phyloP scores from a whole-genome alignment of 2,329 filamentous ascomycete genomes.

The Neonectria faginata region DNA sequence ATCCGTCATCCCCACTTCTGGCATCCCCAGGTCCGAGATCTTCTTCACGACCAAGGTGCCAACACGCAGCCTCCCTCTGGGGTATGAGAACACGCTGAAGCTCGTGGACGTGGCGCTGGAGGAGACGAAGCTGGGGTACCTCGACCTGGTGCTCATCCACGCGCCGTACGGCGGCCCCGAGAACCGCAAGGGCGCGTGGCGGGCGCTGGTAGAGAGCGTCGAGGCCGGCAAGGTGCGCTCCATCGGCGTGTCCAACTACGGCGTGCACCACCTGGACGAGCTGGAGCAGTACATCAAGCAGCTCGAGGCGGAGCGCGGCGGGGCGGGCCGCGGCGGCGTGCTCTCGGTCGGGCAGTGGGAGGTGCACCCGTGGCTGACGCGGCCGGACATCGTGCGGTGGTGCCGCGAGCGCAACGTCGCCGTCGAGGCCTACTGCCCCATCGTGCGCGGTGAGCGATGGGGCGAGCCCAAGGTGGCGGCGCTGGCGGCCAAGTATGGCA shows the following conservation, averaged over 20 bases:
- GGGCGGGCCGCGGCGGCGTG: constrained; percentile 74
- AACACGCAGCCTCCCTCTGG: constrained; percentile 51
- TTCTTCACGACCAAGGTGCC: constrained; percentile 70
- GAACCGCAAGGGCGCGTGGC: constrained; percentile 70
- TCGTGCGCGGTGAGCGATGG: constrained; percentile 76
- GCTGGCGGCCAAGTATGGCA: constrained; percentile 78
- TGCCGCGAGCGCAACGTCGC: constrained; percentile 72
- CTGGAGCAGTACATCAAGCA: constrained; percentile 69
- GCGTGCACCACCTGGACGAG: constrained; percentile 71
- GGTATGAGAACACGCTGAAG: constrained; percentile 73
- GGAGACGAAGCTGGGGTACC: constrained; percentile 72
- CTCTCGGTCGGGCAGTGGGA: constrained; percentile 90
- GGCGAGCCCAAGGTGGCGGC: constrained; percentile 73
- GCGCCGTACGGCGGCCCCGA: constrained; percentile 68
- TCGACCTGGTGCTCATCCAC: constrained; percentile 75
- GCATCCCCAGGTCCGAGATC: constrained; percentile 59
- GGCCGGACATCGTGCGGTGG: constrained; percentile 85
- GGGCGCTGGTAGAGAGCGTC: constrained; percentile 71
- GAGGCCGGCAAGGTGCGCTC: constrained; percentile 71
- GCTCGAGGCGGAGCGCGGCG: constrained; percentile 70
- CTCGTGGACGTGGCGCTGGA: constrained; percentile 73
- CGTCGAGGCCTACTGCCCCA: constrained; percentile 72
- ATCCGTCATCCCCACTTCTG: constrained; percentile 56
- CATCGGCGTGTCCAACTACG: constrained; percentile 75
- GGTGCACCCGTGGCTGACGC: constrained; percentile 86